Evolutionary conservation across 768 basidiomycete species (phyloP).

Genomic region (Ramaria rubella): DNA sequence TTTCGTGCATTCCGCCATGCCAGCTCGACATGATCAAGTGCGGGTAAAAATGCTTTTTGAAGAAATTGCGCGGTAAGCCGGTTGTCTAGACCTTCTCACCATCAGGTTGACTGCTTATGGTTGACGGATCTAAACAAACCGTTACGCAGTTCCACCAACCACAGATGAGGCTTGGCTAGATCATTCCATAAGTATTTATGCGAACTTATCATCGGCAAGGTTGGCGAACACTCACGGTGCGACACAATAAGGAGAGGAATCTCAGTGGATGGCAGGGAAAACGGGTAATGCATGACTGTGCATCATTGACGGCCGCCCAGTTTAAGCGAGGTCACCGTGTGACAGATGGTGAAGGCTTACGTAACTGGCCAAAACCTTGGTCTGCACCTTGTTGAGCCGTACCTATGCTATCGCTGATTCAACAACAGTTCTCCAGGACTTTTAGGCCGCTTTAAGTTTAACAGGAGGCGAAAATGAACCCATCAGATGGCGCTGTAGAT

Average conservation of each 20-base stretch:
- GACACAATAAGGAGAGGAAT: neutral
- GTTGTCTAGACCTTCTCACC: constrained; percentile 7
- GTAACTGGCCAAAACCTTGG: no score
- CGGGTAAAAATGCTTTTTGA: constrained; percentile 10
- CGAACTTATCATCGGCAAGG: neutral
- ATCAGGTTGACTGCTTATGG: neutral
- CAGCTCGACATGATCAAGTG: constrained; percentile 15
- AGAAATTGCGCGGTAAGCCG: constrained; percentile 11
- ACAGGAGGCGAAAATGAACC: no score
- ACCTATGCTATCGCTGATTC: no score
- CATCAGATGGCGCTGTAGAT: no score
- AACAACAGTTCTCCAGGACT: no score
- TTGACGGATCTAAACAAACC: constrained; percentile 1
- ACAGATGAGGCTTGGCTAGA: constrained; percentile 6
- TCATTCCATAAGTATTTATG: neutral
- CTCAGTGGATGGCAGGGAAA: neutral
- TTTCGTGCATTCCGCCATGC: constrained; percentile 11
- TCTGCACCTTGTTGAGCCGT: no score
- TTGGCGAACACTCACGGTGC: neutral
- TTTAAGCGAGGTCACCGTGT: no score
- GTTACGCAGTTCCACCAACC: constrained; percentile 17
- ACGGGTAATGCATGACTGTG: neutral
- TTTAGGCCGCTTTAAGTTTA: no score
- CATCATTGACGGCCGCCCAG: neutral
- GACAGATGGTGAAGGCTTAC: no score